Evolutionary conservation across 2,329 filamentous ascomycete genomes (phyloP).

Genomic region (Ustulina deusta): DNA sequence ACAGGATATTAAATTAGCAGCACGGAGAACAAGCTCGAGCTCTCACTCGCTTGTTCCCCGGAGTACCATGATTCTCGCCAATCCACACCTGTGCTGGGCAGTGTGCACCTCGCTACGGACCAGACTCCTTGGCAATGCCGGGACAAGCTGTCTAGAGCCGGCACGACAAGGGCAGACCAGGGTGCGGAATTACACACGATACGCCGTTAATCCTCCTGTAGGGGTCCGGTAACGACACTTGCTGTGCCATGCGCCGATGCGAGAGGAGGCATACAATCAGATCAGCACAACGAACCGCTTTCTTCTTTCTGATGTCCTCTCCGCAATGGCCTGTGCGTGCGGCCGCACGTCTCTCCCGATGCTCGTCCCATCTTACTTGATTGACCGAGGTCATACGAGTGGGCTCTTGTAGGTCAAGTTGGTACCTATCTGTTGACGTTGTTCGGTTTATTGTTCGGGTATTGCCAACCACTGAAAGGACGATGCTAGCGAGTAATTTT

Average conservation of each 20-base stretch:
- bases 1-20: conserved; percentile 8
- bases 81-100: conserved; percentile 6
- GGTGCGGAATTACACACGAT: neutral
- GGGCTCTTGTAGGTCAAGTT: neutral
- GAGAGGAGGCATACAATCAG: conserved; percentile 9
- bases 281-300: conserved; percentile 5
- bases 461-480: neutral
- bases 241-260: neutral
- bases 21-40: neutral
- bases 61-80: conserved; percentile 3
- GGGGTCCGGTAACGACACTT: conserved; percentile 21
- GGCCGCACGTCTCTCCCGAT: conserved; percentile 33
- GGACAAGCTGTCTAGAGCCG: conserved; percentile 6
- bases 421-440: conserved; percentile 8
- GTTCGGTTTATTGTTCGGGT: neutral
- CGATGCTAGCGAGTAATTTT: neutral
- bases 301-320: neutral
- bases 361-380: conserved; percentile 23
- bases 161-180: conserved; percentile 13
- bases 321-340: conserved; percentile 27
- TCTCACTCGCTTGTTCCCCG: conserved; percentile 2
- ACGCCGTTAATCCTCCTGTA: conserved; percentile 23
- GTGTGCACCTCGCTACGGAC: neutral
- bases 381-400: conserved; percentile 30
- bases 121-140: conserved; percentile 19